Evolutionary conservation across 768 basidiomycete genomes (phyloP).

Genomic region (Russula griseocarnosa): DNA sequence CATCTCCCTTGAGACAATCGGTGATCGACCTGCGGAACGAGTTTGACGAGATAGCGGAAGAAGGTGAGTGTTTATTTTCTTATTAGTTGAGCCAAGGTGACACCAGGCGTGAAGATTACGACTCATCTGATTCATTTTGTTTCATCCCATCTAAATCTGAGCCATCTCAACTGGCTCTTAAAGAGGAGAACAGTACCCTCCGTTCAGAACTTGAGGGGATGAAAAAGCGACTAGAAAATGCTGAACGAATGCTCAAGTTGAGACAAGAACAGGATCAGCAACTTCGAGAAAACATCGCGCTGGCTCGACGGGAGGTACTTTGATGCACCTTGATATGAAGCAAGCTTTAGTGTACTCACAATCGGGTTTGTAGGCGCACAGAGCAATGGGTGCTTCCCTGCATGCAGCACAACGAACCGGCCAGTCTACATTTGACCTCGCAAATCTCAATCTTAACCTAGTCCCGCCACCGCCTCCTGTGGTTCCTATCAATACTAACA

Average conservation of each 20-base stretch:
- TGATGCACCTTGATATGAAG: background rate
- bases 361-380: constrained; percentile 56
- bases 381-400: constrained; percentile 68
- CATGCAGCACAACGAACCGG: constrained; percentile 45
- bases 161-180: constrained; percentile 45
- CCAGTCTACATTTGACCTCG: constrained; percentile 47
- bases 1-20: constrained; percentile 23
- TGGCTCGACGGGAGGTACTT: constrained; percentile 60
- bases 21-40: constrained; percentile 40
- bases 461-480: constrained; percentile 48
- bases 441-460: constrained; percentile 52
- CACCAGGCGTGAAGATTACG: constrained; percentile 37
- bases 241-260: constrained; percentile 60
- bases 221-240: constrained; percentile 53
- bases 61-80: constrained; percentile 43
- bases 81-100: background rate
- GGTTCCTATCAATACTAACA: constrained; percentile 50
- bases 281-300: constrained; percentile 74
- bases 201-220: constrained; percentile 56
- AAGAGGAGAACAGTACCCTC: constrained; percentile 63
- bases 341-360: background rate
- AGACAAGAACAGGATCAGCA: constrained; percentile 77
- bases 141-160: constrained; percentile 64
- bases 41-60: constrained; percentile 61
- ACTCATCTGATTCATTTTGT: constrained; percentile 77